Percentiles rank a stretch among this genome's conserved stretches.
Evolutionary conservation across 2,329 filamentous ascomycete species (phyloP).

Genomic region (Rugonectria rugulosa): DNA sequence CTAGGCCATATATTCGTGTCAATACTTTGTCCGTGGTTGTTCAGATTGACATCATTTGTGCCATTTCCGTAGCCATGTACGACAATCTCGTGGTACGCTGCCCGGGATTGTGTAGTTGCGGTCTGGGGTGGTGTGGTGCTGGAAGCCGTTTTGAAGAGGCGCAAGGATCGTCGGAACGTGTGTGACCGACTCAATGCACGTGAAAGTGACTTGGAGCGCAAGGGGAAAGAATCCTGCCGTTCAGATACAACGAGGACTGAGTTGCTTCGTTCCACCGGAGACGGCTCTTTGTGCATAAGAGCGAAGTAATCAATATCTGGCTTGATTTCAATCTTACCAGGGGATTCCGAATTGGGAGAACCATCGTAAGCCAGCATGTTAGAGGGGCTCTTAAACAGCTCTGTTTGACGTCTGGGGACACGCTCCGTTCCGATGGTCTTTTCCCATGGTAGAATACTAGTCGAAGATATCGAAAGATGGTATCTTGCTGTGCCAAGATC

Average conservation of each 20-base stretch:
- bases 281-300: slow-evolving; percentile 45
- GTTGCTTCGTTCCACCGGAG: slow-evolving; percentile 7
- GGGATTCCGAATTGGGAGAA: slow-evolving; percentile 4
- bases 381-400: slow-evolving; percentile 30
- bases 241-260: slow-evolving; percentile 25
- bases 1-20: slow-evolving; percentile 26
- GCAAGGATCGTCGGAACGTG: slow-evolving; percentile 46
- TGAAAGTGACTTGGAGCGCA: slow-evolving; percentile 42
- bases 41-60: slow-evolving; percentile 49
- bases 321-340: slow-evolving; percentile 52
- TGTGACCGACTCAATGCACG: slow-evolving; percentile 42
- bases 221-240: slow-evolving; percentile 26
- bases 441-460: slow-evolving; percentile 56
- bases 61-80: slow-evolving; percentile 63
- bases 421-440: slow-evolving; percentile 39
- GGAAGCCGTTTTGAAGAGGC: slow-evolving; percentile 38
- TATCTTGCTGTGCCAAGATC: slow-evolving; percentile 66
- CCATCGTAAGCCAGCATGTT: slow-evolving; percentile 22
- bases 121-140: slow-evolving; percentile 25
- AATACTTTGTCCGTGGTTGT: slow-evolving; percentile 14
- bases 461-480: slow-evolving; percentile 54
- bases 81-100: slow-evolving; percentile 58
- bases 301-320: slow-evolving; percentile 65
- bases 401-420: slow-evolving; percentile 40
- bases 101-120: slow-evolving; percentile 24